phyloP scores from a whole-genome alignment of 202 grass and related monocot genomes.

The Eragrostis tef region DNA sequence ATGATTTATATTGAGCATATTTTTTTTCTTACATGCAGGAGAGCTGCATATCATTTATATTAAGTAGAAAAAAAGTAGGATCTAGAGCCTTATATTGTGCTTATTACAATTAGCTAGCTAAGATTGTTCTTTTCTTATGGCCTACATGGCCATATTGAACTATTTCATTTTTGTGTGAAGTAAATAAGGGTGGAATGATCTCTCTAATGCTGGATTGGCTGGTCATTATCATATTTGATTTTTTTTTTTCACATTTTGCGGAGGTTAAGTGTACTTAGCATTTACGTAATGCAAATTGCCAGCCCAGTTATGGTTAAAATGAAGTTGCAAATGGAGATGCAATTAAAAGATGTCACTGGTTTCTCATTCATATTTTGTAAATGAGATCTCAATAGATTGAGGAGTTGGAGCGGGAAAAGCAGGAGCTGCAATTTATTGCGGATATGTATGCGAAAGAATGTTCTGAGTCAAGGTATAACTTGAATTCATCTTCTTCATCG shows the following conservation, averaged over 20 bases:
- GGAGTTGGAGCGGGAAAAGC: constrained; percentile 76
- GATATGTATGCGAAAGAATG: constrained; percentile 82
- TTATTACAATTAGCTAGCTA: constrained; percentile 33
- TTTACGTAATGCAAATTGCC: not conserved
- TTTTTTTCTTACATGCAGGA: too few relatives aligned
- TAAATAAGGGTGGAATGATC: not conserved
- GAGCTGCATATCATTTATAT: too few relatives aligned
- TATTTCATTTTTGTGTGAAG: constrained; percentile 12
- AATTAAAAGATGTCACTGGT: constrained; percentile 1
- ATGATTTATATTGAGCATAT: constrained; percentile 30
- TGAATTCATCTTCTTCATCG: constrained; percentile 24
- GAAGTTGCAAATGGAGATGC: not conserved
- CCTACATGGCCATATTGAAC: constrained; percentile 3
- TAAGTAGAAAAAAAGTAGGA: too few relatives aligned
- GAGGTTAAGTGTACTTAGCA: not conserved
- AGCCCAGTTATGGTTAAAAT: not conserved
- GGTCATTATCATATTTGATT: not conserved
- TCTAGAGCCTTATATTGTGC: constrained; percentile 36
- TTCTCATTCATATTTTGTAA: constrained; percentile 36
- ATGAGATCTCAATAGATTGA: constrained; percentile 66
- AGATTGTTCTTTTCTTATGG: not conserved
- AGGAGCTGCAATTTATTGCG: constrained; percentile 75
- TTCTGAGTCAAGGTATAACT: constrained; percentile 76
- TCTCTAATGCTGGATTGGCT: constrained; percentile 30
- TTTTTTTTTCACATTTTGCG: not conserved